phyloP scores from a whole-genome alignment of 1,284 basidiomycete genomes.

The Ceratobasidium sp. region DNA sequence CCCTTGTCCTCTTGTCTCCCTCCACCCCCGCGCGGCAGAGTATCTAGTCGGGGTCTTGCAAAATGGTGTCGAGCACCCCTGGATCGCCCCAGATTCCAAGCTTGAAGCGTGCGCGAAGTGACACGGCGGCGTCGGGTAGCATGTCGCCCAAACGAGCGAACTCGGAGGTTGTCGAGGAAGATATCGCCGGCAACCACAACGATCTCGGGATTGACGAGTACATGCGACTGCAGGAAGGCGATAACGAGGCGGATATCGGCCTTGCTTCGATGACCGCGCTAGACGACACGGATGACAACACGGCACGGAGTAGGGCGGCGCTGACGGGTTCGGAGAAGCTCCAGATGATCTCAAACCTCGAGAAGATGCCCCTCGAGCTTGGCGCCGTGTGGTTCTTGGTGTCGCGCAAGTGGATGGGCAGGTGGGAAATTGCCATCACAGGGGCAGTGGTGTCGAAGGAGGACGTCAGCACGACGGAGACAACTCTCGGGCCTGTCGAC shows the following conservation, averaged over 20 bases:
- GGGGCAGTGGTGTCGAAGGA: conserved; percentile 63
- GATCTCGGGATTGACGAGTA: conserved; percentile 70
- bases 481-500: conserved; percentile 76
- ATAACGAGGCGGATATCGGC: conserved; percentile 41
- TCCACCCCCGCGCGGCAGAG: too few species aligned
- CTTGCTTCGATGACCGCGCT: conserved; percentile 22
- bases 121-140: conserved; percentile 16
- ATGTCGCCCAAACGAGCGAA: conserved; percentile 28
- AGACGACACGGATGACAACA: conserved; percentile 47
- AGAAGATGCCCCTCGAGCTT: conserved; percentile 62
- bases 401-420: conserved; percentile 73
- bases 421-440: conserved; percentile 76
- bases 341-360: conserved; percentile 61
- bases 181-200: conserved; percentile 52
- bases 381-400: conserved; percentile 86
- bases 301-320: too few species aligned
- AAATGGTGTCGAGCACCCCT: conserved; percentile 18
- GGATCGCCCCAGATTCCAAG: conserved; percentile 14
- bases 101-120: conserved; percentile 18
- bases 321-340: conserved; percentile 62
- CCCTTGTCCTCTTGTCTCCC: too few species aligned
- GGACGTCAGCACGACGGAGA: conserved; percentile 12
- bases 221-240: conserved; percentile 74
- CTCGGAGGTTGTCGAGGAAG: conserved; percentile 29
- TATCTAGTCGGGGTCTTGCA: too few species aligned